Percentiles rank a stretch among this genome's conserved stretches.
These are phyloP conservation scores for Aphanomyces invadans DNA, from an alignment of 352 stramenopile species.

Conservation along the genomic window DNA sequence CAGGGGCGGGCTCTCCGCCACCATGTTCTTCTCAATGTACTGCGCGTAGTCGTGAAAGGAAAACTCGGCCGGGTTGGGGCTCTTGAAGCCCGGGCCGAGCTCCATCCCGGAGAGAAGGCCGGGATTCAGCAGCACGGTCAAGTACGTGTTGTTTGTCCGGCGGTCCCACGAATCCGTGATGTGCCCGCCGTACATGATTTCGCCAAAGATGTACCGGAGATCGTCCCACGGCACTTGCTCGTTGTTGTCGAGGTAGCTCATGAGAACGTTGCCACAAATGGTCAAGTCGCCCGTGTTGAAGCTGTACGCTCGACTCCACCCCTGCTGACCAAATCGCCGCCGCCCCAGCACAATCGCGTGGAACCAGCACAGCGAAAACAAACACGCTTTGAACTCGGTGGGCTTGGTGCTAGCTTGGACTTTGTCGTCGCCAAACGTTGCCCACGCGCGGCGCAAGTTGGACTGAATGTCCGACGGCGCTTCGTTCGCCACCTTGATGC, in stretches of 20 bases:
- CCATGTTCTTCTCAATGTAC: slow-evolving; percentile 93
- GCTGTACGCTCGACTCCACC: slow-evolving; percentile 90
- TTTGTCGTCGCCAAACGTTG: slow-evolving; percentile 90
- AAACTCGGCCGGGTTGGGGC: slow-evolving; percentile 76
- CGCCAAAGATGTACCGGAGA: slow-evolving; percentile 92
- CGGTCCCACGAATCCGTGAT: slow-evolving; percentile 95
- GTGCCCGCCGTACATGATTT: slow-evolving; percentile 96
- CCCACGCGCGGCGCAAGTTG: slow-evolving; percentile 90
- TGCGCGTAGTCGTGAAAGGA: slow-evolving; percentile 77
- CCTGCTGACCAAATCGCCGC: slow-evolving; percentile 89
- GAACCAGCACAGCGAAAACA: slow-evolving; percentile 95
- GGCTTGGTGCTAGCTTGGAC: slow-evolving; percentile 82
- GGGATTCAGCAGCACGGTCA: slow-evolving; percentile 84
- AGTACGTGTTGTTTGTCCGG: slow-evolving; percentile 93
- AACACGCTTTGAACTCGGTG: slow-evolving; percentile 88
- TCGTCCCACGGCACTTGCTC: slow-evolving; percentile 90
- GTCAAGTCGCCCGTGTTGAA: slow-evolving; percentile 95
- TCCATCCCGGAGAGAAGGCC: slow-evolving; percentile 86
- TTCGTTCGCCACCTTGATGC: slow-evolving; percentile 95
- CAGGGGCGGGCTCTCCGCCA: slow-evolving; percentile 84
- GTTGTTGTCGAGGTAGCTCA: slow-evolving; percentile 92
- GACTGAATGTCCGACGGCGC: slow-evolving; percentile 93
- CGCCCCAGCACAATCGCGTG: slow-evolving; percentile 91
- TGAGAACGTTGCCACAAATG: slow-evolving; percentile 92
- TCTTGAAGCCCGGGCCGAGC: slow-evolving; percentile 91